Percentiles rank a stretch among this genome's conserved stretches.
Evolutionary conservation across 345 rosid species (phyloP).

Genomic region (Cardamine occulta): DNA sequence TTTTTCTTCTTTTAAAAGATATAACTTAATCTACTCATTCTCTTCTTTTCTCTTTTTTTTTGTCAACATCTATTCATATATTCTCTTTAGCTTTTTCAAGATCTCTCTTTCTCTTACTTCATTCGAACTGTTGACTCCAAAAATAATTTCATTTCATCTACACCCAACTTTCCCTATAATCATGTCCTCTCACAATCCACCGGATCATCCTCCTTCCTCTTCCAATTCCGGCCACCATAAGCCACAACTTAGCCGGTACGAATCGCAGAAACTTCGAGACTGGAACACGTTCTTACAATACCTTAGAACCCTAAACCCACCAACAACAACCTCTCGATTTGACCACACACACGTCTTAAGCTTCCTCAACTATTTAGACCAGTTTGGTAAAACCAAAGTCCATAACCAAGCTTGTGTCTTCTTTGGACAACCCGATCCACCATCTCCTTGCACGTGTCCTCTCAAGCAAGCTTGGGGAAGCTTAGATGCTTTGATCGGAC

Average conservation of each 20-base stretch:
- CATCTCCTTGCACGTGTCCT: slow-evolving; percentile 86
- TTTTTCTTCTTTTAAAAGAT: slow-evolving; percentile 13
- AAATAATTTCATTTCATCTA: slow-evolving; percentile 1
- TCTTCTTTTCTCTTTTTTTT: background rate
- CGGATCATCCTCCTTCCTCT: slow-evolving; percentile 32
- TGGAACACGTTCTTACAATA: slow-evolving; percentile 92
- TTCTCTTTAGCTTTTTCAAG: slow-evolving; percentile 5
- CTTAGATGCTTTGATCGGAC: slow-evolving; percentile 86
- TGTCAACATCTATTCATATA: slow-evolving; percentile 23
- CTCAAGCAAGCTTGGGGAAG: slow-evolving; percentile 91
- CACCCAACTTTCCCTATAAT: background rate
- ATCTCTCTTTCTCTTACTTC: slow-evolving; percentile 18
- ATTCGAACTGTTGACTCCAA: slow-evolving; percentile 11
- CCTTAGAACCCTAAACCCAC: slow-evolving; percentile 74
- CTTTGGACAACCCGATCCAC: slow-evolving; percentile 85
- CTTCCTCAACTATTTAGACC: slow-evolving; percentile 76
- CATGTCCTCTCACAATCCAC: slow-evolving; percentile 50
- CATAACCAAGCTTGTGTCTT: slow-evolving; percentile 72
- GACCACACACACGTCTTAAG: slow-evolving; percentile 70
- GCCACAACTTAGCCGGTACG: slow-evolving; percentile 70
- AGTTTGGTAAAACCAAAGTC: slow-evolving; percentile 85
- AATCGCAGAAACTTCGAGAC: slow-evolving; percentile 81
- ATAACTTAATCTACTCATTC: slow-evolving; percentile 10
- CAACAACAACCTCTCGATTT: slow-evolving; percentile 59
- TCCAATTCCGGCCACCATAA: slow-evolving; percentile 27